Evolutionary conservation across 2,329 filamentous ascomycete species (phyloP).

Genomic region (Penicillium sp.): DNA sequence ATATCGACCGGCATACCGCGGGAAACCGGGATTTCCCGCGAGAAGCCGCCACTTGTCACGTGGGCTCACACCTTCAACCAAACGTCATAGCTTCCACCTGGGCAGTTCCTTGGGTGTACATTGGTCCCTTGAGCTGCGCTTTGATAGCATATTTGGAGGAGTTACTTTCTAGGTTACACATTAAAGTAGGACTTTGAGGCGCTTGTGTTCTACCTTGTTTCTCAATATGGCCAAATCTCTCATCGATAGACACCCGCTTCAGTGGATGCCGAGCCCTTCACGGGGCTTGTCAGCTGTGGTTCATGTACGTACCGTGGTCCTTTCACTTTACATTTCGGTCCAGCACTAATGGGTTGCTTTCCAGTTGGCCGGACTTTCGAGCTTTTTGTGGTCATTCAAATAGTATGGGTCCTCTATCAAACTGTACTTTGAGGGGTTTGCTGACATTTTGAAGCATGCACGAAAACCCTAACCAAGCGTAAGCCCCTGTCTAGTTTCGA

Average conservation of each 20-base stretch:
- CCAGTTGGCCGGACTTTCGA: slow-evolving; percentile 42
- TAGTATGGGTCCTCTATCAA: slow-evolving; percentile 37
- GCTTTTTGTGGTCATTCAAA: slow-evolving; percentile 48
- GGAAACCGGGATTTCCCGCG: slow-evolving; percentile 11
- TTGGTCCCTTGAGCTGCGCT: slow-evolving; percentile 3
- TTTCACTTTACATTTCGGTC: neutral
- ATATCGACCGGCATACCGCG: slow-evolving; percentile 16
- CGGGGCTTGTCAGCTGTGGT: slow-evolving; percentile 44
- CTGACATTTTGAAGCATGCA: slow-evolving; percentile 36
- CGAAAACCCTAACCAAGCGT: slow-evolving; percentile 46
- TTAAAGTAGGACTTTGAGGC: neutral
- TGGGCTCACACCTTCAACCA: neutral
- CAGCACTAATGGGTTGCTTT: neutral
- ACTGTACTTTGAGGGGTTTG: neutral
- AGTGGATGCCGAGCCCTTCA: slow-evolving; percentile 45
- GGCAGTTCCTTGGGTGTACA: neutral
- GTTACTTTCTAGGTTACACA: neutral
- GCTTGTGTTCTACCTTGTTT: neutral
- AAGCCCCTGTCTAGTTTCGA: slow-evolving; percentile 2
- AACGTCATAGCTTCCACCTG: slow-evolving; percentile 13
- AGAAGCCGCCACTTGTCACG: slow-evolving; percentile 13
- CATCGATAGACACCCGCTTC: slow-evolving; percentile 43
- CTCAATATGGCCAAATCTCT: slow-evolving; percentile 22
- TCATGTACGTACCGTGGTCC: slow-evolving; percentile 36
- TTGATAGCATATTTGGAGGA: neutral